These are phyloP conservation scores for Boletellus sp. DNA, from an alignment of 768 basidiomycete species.

Conservation along the genomic window DNA sequence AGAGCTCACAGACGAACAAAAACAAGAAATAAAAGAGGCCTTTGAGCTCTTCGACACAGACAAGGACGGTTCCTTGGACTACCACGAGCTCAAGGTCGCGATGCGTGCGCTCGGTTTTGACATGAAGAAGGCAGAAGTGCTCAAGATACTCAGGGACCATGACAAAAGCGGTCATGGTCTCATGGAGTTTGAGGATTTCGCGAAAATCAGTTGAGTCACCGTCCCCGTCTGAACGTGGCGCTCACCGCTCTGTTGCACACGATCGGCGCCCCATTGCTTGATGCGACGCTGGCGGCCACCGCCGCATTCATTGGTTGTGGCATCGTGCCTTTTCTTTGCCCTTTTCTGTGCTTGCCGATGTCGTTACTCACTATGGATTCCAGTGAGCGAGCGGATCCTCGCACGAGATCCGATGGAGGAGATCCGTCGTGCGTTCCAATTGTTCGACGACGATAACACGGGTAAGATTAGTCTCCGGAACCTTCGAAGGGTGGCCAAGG, in stretches of 20 bases:
- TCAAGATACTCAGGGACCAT: conserved; percentile 89
- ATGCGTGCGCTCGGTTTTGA: conserved; percentile 98
- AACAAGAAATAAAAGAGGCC: conserved; percentile 96
- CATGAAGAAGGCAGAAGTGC: conserved; percentile 95
- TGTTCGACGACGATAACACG: conserved; percentile 95
- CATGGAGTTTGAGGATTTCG: conserved; percentile 93
- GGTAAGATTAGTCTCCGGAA: conserved; percentile 93
- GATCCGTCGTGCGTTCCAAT: conserved; percentile 90
- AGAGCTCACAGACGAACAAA: conserved; percentile 84
- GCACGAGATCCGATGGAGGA: conserved; percentile 96
- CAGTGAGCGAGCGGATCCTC: conserved; percentile 93
- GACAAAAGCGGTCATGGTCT: conserved; percentile 78
- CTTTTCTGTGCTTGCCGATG: not conserved
- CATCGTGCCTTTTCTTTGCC: not conserved
- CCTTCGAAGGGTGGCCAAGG: conserved; percentile 89
- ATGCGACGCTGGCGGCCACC: conserved; percentile 2
- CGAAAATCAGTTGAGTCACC: conserved; percentile 76
- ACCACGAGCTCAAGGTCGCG: conserved; percentile 98
- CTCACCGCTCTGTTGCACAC: not conserved
- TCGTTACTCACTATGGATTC: conserved; percentile 19
- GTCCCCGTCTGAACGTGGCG: not conserved
- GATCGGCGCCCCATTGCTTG: not conserved
- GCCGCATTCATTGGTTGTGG: not conserved
- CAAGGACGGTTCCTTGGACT: conserved; percentile 94
- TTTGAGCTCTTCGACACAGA: conserved; percentile 99